Evolutionary conservation across 176 grass and related monocot species (phyloP), one percentile per base, ranked within the genome.

Genomic region (Saccharum officinarum): DNA sequence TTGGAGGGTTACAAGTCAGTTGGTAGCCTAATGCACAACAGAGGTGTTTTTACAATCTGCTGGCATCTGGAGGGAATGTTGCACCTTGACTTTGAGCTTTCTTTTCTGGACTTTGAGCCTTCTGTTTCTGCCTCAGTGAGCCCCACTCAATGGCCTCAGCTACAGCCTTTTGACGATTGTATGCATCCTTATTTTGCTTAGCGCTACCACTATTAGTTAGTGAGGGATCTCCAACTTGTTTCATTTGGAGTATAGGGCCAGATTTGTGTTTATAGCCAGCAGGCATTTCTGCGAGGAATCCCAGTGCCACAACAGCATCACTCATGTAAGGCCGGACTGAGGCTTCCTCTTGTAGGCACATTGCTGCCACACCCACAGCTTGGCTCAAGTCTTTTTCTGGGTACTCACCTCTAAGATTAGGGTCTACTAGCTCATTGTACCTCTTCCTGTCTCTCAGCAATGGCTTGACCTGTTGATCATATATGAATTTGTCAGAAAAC

Each of bases 331-430:
- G 97, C 10, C 93, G 84, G 46, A 87, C 82, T 54, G 77, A 66
- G 54, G 88, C 87, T 75, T 92, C 97, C 36, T 96, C 93, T 79
- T 99, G 97, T 64, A 96, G 42, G 76, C 97, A 99, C 92, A 99
- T 96, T 37, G 87, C 88, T 23, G 97, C 89, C 49, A 99, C 86
- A 0, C 81, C 93, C 69, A 96, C 73, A 72, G 90, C 97, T 71
- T 96, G 93, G 52, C 87, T 86, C 49, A 96, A 77, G 67, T 88
- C 88, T 74, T 76, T 86, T 64, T 92, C 86, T 36, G 97, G 86
- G 79, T 94, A 94, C 40, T 89, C 73, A 80, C 87, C 90, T 80
- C 70, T 78, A 44, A 99, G 91, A 80, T 87, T 90, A 49, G 92
- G 97, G 86, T 99, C 93, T 17, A 81, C 86, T 17, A 99, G 82